Evolutionary conservation across 306 rosid species (phyloP), one percentile per base, ranked within the genome.

Genomic region (Acacia acuminata): DNA sequence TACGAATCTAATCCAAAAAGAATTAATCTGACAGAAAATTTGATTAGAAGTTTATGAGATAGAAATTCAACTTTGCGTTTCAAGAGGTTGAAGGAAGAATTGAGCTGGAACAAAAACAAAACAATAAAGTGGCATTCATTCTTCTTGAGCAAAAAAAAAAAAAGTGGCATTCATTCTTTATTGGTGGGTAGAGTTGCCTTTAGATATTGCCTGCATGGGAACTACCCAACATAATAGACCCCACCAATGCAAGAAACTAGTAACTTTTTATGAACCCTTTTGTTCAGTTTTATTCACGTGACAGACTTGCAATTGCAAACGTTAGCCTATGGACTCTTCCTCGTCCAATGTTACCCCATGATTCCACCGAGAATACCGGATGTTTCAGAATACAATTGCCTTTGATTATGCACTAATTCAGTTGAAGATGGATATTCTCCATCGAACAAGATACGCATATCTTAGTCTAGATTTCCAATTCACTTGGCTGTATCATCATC

Each of bases 251-350:
- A 30, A 69, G 3, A 27, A 22, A 17, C 64, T 45, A 32, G 36
- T 3, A 13, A 10, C 42, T 27, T 24, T 10, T n/a, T 2, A 32
- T 24, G 16, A 42, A 78, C 24, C 42, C 74, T 60, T 24, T 10
- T 1, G 25, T 55, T 55, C 3, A n/a, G 64, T 8, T 58, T 58
- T n/a, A n/a, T 24, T 45, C 85, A 81, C 80, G 85, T 85, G 83
- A 81, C 13, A 63, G 8, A 32, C 20, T 7, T 27, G 55, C 55
- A 60, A 69, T 17, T 20, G 27, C 63, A 58, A 32, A 76, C 16
- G 30, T 36, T 47, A 40, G 27, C 55, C 22, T 3, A 11, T n/a
- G 53, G 11, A 8, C 25, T 7, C 27, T n/a, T 69, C 48, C 30
- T n/a, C 10, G 2, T 40, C 22, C 10, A 22, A 20, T 68, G 9